These are phyloP conservation scores for Didymella keratinophila DNA, from an alignment of 2,329 filamentous ascomycete genomes.

Conservation along the genomic window DNA sequence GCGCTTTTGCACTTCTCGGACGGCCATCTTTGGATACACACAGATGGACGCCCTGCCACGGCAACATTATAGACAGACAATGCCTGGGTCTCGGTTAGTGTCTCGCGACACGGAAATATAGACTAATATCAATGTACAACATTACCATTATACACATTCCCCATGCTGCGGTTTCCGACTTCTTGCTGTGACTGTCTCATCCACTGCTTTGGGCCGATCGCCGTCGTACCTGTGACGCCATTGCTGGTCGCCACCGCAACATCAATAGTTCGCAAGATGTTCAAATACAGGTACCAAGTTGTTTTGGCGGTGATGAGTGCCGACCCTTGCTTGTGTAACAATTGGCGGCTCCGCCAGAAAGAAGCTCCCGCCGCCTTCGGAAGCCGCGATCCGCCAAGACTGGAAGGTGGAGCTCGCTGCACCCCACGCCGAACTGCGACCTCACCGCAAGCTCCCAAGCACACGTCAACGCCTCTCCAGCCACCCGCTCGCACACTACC, in stretches of 20 bases:
- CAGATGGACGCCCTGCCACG: conserved; percentile 29
- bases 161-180: conserved; percentile 6
- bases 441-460: conserved; percentile 32
- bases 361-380: conserved; percentile 31
- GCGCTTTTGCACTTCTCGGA: conserved; percentile 45
- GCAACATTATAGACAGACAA: conserved; percentile 38
- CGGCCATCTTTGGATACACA: conserved; percentile 34
- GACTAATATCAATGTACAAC: conserved; percentile 49
- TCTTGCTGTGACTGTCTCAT: conserved; percentile 22
- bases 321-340: conserved; percentile 50
- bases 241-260: conserved; percentile 32
- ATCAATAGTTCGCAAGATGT: conserved; percentile 29
- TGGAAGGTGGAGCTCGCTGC: conserved; percentile 35
- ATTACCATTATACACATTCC: conserved; percentile 21
- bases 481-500: conserved; percentile 17
- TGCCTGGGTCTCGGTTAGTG: conserved; percentile 46
- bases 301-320: conserved; percentile 30
- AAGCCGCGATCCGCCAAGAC: conserved; percentile 37
- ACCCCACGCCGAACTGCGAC: conserved; percentile 40
- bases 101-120: conserved; percentile 46
- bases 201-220: conserved; percentile 22
- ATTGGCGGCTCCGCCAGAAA: conserved; percentile 28
- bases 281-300: conserved; percentile 32
- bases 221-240: conserved; percentile 40
- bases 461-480: conserved; percentile 24